Base-by-base conservation (phyloP, 140 eudicot species). In the Bidens hawaiensis region DNA sequence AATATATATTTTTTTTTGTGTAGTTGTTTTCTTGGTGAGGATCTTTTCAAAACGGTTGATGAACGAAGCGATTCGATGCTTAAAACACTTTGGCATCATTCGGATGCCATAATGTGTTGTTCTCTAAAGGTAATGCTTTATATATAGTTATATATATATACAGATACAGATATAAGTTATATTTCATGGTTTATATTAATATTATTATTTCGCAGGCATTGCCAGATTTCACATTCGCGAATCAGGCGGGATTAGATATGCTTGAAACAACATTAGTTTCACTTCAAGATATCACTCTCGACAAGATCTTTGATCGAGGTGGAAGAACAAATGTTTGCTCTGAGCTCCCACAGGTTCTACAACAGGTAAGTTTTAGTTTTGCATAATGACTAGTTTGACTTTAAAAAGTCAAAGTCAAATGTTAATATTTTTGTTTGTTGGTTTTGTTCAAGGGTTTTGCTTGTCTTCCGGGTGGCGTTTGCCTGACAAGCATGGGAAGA, bases 191-290 rank as follows among this genome's bases (percentile, higher is more conserved):
- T 24, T 54, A 22, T 2, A 46, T n/a, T 38, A 45, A 55, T 65
- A n/a, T 58, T 28, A 24, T 54, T 6, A 30, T 75, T 46, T 4
- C 75, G 83, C 82, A 88, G 96, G 82, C 86, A 22, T 61, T 78
- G 80, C 91, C 96, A 16, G 91, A 87, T 68, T 84, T 91, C 76
- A 84, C 91, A 9, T 91, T 91, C 48, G 95, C 96, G 6, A 91
- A 91, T 64, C 96, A 91, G 46, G 98, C 94, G 28, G 98, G 98
- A n/a, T 80, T 91, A 38, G 98, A 91, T 75, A 87, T 91, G 98
- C 96, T 91, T 0, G 98, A 91, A 74, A 91, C 98, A 5, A 91
- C 98, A 42, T 78, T 91, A 72, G 84, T 85, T 61, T 84, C 96
- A 18, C 94, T 91, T 62, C 98, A 87, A 78, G 98, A 91, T 52